A percentile compares a stretch with the other conserved stretches of the same genome.
Evolutionary conservation across 345 rosid species (phyloP).

Genomic region (Cardiospermum halicacabum): DNA sequence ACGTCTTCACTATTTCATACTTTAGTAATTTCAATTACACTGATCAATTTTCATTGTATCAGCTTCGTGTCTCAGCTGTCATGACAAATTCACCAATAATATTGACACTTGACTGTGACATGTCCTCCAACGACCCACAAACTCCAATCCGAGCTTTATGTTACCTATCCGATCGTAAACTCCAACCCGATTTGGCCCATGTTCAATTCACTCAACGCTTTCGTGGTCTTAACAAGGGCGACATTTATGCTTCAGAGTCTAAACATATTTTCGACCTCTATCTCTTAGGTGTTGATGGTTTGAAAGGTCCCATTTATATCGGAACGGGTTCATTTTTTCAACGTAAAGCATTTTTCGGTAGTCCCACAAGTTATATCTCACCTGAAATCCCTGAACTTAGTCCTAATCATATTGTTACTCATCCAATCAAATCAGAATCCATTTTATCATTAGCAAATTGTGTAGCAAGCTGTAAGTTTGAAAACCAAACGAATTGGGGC

Average conservation of each 20-base stretch:
- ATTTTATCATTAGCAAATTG: conserved; percentile 36
- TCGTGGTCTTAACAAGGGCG: conserved; percentile 45
- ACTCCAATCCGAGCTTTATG: conserved; percentile 48
- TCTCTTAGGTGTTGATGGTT: conserved; percentile 46
- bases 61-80: too few relatives aligned
- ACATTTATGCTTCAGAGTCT: conserved; percentile 44
- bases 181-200: conserved; percentile 23
- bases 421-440: conserved; percentile 24
- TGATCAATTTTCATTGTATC: too few relatives aligned
- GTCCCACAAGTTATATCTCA: conserved; percentile 20
- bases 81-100: conserved; percentile 62
- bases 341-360: conserved; percentile 52
- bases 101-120: conserved; percentile 78
- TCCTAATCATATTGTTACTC: conserved; percentile 19
- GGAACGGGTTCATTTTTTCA: conserved; percentile 69
- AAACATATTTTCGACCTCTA: conserved; percentile 37
- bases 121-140: conserved; percentile 62
- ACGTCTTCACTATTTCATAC: too few relatives aligned
- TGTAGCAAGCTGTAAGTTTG: conserved; percentile 53
- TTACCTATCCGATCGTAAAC: conserved; percentile 39
- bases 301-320: conserved; percentile 36
- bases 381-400: conserved; percentile 36
- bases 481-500: conserved; percentile 60
- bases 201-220: conserved; percentile 74
- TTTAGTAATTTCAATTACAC: too few relatives aligned